Percentiles rank a stretch among this genome's conserved stretches.
phyloP scores from a whole-genome alignment of 768 basidiomycete genomes.

The Suillus clintonianus region DNA sequence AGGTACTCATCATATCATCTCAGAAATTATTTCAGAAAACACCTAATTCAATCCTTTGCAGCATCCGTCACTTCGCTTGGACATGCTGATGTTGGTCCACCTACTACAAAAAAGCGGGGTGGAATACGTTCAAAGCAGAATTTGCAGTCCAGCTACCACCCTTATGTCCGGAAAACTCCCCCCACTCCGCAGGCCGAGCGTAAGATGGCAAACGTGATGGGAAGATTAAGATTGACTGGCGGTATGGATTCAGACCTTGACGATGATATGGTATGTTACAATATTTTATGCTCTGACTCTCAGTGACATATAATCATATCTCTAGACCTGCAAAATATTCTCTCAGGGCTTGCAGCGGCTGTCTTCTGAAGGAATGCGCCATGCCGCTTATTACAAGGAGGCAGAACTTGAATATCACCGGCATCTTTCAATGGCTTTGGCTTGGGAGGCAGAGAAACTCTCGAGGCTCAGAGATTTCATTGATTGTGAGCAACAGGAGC shows the following conservation, averaged over 20 bases:
- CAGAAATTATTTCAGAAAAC: no score
- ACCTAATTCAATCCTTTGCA: background rate
- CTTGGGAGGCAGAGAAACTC: background rate
- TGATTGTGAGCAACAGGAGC: background rate
- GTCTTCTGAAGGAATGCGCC: background rate
- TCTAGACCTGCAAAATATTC: background rate
- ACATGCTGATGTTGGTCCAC: no score
- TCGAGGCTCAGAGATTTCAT: background rate
- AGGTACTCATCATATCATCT: no score
- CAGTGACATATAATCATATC: background rate
- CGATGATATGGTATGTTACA: background rate
- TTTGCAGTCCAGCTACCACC: background rate
- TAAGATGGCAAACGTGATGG: background rate
- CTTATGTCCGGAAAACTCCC: background rate
- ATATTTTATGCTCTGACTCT: background rate
- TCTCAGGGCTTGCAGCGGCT: background rate
- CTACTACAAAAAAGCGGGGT: background rate
- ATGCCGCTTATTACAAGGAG: no score
- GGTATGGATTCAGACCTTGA: background rate
- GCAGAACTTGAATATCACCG: no score
- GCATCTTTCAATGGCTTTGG: no score
- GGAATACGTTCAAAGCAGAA: background rate
- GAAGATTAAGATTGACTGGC: background rate
- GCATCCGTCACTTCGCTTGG: background rate
- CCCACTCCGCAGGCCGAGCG: background rate